Conservation (phyloP, 345 rosid species). For the Eucalyptus sideroxylon region DNA sequence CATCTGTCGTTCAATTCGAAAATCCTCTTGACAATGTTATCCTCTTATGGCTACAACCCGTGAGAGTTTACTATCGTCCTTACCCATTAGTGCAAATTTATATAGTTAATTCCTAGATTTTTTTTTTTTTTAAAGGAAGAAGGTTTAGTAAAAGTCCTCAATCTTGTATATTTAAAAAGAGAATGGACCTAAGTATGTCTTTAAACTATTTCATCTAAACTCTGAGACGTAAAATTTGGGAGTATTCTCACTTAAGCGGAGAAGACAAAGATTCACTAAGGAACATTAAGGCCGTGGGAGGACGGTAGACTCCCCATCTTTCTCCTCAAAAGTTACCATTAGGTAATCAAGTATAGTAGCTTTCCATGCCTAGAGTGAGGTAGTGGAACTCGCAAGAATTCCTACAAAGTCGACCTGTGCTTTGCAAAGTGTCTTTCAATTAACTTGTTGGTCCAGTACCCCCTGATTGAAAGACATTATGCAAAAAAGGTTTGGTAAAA, state of each 20-base stretch:
- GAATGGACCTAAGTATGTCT: rapidly evolving
- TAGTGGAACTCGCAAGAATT: too few species aligned
- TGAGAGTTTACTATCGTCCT: not conserved
- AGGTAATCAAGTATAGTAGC: rapidly evolving
- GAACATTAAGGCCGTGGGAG: too few species aligned
- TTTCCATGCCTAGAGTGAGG: too few species aligned
- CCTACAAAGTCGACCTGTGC: rapidly evolving
- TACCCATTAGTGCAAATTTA: not conserved
- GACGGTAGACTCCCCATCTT: too few species aligned
- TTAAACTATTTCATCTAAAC: rapidly evolving
- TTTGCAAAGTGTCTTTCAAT: rapidly evolving
- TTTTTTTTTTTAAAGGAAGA: not conserved
- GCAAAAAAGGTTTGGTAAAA: not conserved
- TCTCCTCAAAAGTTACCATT: too few species aligned
- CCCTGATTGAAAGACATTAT: too few species aligned
- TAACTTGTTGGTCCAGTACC: too few species aligned
- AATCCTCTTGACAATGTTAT: not conserved
- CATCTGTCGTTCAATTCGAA: not conserved
- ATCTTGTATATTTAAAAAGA: not conserved
- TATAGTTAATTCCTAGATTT: not conserved
- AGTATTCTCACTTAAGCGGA: rapidly evolving
- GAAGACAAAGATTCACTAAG: too few species aligned
- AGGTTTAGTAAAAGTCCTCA: not conserved
- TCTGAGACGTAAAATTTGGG: rapidly evolving
- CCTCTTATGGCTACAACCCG: not conserved